Base-by-base conservation (phyloP, 805 yeast species). In the Naumovozyma baii region DNA sequence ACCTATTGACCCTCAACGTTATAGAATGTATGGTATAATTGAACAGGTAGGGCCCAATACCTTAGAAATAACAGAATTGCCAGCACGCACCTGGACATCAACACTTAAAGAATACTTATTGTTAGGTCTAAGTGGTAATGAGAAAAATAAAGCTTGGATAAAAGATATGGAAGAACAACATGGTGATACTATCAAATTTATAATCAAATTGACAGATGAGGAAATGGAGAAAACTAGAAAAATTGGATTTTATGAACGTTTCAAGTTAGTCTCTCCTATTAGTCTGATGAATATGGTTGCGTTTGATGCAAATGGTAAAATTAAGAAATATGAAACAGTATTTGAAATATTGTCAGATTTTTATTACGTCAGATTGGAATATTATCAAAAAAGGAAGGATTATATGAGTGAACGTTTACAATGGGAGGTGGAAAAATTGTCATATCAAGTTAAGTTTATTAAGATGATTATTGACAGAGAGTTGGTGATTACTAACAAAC, bases 151-250 rank as follows among this genome's bases (percentile, higher is more conserved):
- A 42, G 76, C 87, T 18, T 90, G 96, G 94, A 86, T 90, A 45
- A 88, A 85, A 50, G 96, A 90, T 61, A 76, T 88, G 79, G 86
- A 81, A 49, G 98, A 92, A 56, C 95, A 90, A 59, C 98, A 92
- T 61, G 83, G 86, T 14, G 69, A 76, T 41, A 81, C 79, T 31
- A 79, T 92, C 47, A 76, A 79, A 45, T 92, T 92, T 54, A 76
- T 84, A 19, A 75, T 92, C 20, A 84, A 77, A 28, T 64, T 92
- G 46, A 65, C 78, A 9, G 73, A 71, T 39, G 90, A 79, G 35
- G 95, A 90, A 56, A 90, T 92, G 97, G 71, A 64, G 18, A 83
- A 84, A 51, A 73, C 95, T 0, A 66, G 71, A 45, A 69, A 69
- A 38, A 73, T 81, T 18, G 98, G 98, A 0, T 68, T 86, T 39